Base-by-base conservation (phyloP, 2,329 filamentous ascomycete genomes). In the Apiospora phragmitis region DNA sequence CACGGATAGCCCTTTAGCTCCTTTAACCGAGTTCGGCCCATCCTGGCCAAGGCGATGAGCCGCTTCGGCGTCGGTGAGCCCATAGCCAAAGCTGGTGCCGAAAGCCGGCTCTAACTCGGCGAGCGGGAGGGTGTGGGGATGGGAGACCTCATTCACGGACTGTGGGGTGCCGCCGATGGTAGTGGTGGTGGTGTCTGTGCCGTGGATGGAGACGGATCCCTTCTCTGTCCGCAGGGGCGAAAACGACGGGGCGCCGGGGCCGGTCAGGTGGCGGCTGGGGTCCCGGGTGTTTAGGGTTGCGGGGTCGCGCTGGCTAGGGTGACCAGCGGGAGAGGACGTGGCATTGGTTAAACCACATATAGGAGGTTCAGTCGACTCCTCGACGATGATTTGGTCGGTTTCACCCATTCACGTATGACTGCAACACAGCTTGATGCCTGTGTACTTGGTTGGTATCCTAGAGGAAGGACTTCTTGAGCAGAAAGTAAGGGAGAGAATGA, bases 21-120 rank as follows among this genome's bases (percentile, higher is more conserved):
- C 89, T 82, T 91, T 89, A 84, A 94, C 88, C 79, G 87, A 87
- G 84, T 94, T 94, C 76, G 88, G 86, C 75, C 92, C 92, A 87
- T 93, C 85, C 79, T 86, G 85, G 80, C 83, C 82, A 77, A 93
- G 86, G 80, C 91, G 91, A 83, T 85, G 85, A 81, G 87, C 85
- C 73, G 91, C 91, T 80, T 93, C 91, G 75, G 84, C 79, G 76
- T 80, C 82, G 79, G 85, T 87, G 83, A 94, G 85, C 78, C 92
- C 92, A 91, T 92, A 77, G 70, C 83, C 78, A 72, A 82, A 74
- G 75, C 84, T 79, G 72, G 85, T 85, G 71, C 80, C 78, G 75
- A 87, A 80, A 67, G 78, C 74, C 41, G 71, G 71, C 71, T 79
- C 78, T 74, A 82, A 73, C 71, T 79, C 74, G 70, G 71, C 70